phyloP scores from a whole-genome alignment of 176 grass and related monocot species.

The Eragrostis curvula region DNA sequence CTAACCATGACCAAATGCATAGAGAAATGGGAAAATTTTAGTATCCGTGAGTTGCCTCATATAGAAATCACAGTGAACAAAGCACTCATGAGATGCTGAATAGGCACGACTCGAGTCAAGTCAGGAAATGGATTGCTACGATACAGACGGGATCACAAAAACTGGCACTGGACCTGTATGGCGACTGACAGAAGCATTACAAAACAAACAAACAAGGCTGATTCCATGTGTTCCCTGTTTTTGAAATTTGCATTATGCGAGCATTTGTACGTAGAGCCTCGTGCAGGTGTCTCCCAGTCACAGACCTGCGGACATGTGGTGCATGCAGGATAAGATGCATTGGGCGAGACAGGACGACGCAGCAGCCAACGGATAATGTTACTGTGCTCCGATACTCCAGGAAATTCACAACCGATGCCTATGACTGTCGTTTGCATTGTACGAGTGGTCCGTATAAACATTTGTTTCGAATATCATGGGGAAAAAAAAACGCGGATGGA shows the following conservation, averaged over 20 bases:
- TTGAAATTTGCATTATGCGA: constrained; percentile 9
- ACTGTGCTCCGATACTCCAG: not conserved
- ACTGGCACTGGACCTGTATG: not conserved
- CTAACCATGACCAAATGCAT: too few species aligned
- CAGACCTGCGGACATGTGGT: not conserved
- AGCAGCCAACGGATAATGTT: constrained; percentile 9
- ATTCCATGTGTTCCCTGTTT: constrained; percentile 23
- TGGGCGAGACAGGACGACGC: not conserved
- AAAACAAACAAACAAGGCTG: not conserved
- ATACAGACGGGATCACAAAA: not conserved
- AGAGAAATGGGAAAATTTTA: too few species aligned
- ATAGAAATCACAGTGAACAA: too few species aligned
- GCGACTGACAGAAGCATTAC: not conserved
- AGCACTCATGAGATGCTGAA: too few species aligned
- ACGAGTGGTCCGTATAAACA: too few species aligned
- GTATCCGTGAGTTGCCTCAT: too few species aligned
- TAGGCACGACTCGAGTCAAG: too few species aligned
- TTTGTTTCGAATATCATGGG: too few species aligned
- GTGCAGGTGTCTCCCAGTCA: not conserved
- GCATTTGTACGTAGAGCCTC: not conserved
- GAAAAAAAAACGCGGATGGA: too few species aligned
- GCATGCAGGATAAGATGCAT: not conserved
- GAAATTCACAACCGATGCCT: too few species aligned
- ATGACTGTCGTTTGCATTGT: not conserved
- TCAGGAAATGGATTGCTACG: too few species aligned